A percentile compares a stretch with the other conserved stretches of the same genome.
phyloP scores from a whole-genome alignment of 139 green algal species.

The Edaphochlamys debaryana region DNA sequence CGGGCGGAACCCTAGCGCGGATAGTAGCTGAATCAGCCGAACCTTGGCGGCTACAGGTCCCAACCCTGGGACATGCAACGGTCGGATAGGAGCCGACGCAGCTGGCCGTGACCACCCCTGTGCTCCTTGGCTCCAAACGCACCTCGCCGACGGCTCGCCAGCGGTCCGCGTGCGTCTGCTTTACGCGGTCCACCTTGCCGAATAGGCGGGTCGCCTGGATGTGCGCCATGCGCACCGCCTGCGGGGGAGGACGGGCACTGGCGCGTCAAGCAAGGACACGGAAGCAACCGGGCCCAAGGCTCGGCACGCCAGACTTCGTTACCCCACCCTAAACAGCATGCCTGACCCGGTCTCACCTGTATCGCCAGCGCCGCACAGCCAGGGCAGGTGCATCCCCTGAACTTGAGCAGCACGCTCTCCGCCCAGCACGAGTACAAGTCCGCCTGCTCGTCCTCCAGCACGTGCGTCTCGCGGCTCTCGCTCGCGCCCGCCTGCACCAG shows the following conservation, averaged over 20 bases:
- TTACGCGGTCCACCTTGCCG: conserved; percentile 52
- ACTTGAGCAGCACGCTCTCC: conserved; percentile 75
- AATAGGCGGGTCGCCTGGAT: conserved; percentile 65
- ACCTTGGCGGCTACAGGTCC: too few relatives aligned
- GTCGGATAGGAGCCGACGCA: too few relatives aligned
- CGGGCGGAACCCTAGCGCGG: too few relatives aligned
- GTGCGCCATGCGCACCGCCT: conserved; percentile 70
- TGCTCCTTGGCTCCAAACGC: too few relatives aligned
- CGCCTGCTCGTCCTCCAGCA: conserved; percentile 76
- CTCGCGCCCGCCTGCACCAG: conserved; percentile 17
- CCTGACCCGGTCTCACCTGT: too few relatives aligned
- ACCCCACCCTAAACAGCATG: too few relatives aligned
- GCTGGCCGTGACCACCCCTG: too few relatives aligned
- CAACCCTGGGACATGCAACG: too few relatives aligned
- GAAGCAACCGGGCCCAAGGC: too few relatives aligned
- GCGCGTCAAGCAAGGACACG: neutral
- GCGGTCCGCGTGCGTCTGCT: conserved; percentile 30
- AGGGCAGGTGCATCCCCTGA: conserved; percentile 71
- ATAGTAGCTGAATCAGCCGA: too few relatives aligned
- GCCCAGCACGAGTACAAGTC: conserved; percentile 77
- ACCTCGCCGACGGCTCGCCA: conserved; percentile 59
- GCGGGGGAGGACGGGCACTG: neutral
- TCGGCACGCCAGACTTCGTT: too few relatives aligned
- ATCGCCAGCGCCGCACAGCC: conserved; percentile 71
- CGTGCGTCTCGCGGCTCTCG: conserved; percentile 43